Evolutionary conservation across 306 rosid species (phyloP).

Genomic region (Parietaria judaica): DNA sequence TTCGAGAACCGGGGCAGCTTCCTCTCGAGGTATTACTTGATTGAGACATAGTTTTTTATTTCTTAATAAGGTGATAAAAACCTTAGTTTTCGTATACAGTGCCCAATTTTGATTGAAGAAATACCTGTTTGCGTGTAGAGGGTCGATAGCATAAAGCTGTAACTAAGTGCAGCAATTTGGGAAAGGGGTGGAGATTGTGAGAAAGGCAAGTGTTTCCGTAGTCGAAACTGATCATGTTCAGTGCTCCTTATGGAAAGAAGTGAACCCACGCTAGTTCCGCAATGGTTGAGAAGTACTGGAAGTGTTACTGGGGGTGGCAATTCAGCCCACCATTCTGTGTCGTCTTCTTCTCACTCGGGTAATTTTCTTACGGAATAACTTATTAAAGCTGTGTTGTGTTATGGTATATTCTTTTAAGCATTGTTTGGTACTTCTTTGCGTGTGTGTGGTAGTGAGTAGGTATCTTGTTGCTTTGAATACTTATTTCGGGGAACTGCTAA

Average conservation of each 20-base stretch:
- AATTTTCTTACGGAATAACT: background rate
- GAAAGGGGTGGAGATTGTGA: conserved; percentile 33
- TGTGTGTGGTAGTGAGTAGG: too few species aligned
- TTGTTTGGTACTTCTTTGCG: background rate
- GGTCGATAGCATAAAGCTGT: conserved; percentile 2
- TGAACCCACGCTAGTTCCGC: conserved; percentile 97
- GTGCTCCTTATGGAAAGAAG: conserved; percentile 93
- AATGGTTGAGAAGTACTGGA: conserved; percentile 97
- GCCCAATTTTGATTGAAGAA: conserved; percentile 24
- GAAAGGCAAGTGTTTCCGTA: conserved; percentile 37
- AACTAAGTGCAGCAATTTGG: conserved; percentile 20
- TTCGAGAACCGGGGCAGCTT: background rate
- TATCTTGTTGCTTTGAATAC: background rate
- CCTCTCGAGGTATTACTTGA: conserved; percentile 10
- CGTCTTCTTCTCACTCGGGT: conserved; percentile 72
- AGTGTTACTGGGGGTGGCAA: conserved; percentile 72
- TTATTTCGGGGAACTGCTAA: background rate
- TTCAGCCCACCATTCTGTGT: conserved; percentile 77
- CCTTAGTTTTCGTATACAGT: background rate
- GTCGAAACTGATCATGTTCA: conserved; percentile 69
- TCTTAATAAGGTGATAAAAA: background rate
- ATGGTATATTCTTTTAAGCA: background rate
- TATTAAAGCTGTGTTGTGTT: background rate
- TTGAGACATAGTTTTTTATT: background rate
- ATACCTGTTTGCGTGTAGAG: conserved; percentile 11